phyloP scores from a whole-genome alignment of 2,329 filamentous ascomycete species.

The Thielaviopsis euricoi region DNA sequence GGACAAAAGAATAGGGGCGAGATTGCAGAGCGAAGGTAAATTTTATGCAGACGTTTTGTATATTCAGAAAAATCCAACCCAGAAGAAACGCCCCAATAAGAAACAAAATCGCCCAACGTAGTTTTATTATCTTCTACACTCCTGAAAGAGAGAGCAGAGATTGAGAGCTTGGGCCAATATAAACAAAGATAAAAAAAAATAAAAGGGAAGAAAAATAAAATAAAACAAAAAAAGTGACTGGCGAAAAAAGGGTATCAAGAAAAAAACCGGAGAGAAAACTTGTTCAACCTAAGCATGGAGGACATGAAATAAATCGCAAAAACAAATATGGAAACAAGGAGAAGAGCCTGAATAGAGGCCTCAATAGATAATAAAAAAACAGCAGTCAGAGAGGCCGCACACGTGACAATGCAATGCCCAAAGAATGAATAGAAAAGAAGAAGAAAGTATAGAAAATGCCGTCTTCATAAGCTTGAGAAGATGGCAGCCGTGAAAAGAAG shows the following conservation, averaged over 20 bases:
- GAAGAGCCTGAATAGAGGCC: too few species aligned
- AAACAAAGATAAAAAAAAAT: background rate
- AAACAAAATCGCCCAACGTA: too few species aligned
- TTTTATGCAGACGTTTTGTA: too few species aligned
- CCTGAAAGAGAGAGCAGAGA: too few species aligned
- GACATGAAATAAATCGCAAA: background rate
- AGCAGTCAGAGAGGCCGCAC: too few species aligned
- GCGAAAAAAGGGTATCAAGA: constrained; percentile 6
- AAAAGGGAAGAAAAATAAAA: background rate
- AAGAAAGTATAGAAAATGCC: background rate
- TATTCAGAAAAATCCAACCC: too few species aligned
- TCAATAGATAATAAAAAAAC: background rate
- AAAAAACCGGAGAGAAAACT: background rate
- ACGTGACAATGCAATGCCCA: background rate
- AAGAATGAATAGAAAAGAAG: background rate
- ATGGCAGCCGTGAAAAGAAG: constrained; percentile 7
- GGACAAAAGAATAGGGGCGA: too few species aligned
- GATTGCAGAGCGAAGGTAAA: too few species aligned
- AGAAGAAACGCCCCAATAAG: too few species aligned
- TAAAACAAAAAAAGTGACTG: background rate
- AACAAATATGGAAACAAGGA: too few species aligned
- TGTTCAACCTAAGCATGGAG: background rate
- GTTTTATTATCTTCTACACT: too few species aligned
- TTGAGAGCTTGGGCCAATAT: background rate
- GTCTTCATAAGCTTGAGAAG: constrained; percentile 6